Base-by-base conservation (phyloP, 129 eudicot genomes). In the Flaveria sonorensis region DNA sequence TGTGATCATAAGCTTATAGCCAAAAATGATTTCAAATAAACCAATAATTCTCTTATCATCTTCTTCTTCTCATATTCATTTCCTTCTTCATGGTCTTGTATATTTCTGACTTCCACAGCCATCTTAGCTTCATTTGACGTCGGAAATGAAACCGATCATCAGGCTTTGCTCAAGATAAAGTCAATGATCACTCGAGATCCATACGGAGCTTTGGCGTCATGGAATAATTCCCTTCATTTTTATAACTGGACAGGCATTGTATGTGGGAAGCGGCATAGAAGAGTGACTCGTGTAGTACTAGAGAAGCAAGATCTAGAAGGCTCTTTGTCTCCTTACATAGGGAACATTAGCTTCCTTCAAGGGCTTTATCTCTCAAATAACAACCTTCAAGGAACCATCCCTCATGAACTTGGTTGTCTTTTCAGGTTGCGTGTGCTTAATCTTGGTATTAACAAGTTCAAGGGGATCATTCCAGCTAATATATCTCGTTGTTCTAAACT, bases 271-370 rank as follows among this genome's bases (percentile, higher is more conserved):
- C 50, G 42, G 1, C 43, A 47, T 39, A 68, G 7, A 55, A 28
- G 73, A 51, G 81, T 66, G 1, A 50, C 42, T 26, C 2, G 0
- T 9, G 1, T 65, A n/a, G 3, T 0, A 30, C 39, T 77, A 39
- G 0, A 6, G 1, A 50, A 43, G 6, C 30, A 10, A 14, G 74
- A 42, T n/a, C 24, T 77, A 42, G 1, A 32, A 26, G 81, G 81
- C 21, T 64, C 12, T 1, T 55, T 77, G 21, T 77, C 74, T 65
- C 81, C 74, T 66, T 20, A 56, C 20, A 20, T 47, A 11, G 74
- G 74, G 12, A 77, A 77, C 55, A 65, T 65, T 10, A 67, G 66
- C 55, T 77, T 77, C 66, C 81, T 77, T 18, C 62, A 7, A 11
- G 14, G 0, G 6, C 2, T 66, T 26, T 14, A 0, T 10, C 70